These are phyloP conservation scores for Tylopilus balloui DNA, from an alignment of 768 basidiomycete genomes.

Conservation along the genomic window DNA sequence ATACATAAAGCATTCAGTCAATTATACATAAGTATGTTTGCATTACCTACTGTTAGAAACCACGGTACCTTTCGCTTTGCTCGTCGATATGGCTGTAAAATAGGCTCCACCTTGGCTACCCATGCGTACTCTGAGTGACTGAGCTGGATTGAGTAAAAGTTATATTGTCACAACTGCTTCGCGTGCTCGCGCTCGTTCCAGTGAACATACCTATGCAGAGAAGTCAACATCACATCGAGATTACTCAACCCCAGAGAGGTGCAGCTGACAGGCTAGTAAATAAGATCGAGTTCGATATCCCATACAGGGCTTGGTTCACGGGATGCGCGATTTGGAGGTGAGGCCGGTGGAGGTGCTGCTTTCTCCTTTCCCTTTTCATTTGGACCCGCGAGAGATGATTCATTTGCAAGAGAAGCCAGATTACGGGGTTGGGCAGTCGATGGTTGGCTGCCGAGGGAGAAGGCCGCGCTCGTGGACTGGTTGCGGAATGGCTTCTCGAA, in stretches of 20 bases:
- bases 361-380: slow-evolving; percentile 21
- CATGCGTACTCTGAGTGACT: background rate
- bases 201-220: background rate
- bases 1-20: slow-evolving; percentile 23
- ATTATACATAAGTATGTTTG: slow-evolving; percentile 17
- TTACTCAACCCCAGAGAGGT: too few species aligned
- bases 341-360: slow-evolving; percentile 8
- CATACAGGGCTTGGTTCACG: slow-evolving; percentile 58
- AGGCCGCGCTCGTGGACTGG: slow-evolving; percentile 47
- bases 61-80: background rate
- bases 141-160: background rate
- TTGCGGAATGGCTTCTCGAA: slow-evolving; percentile 87
- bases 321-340: slow-evolving; percentile 12
- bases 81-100: background rate
- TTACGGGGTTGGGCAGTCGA: background rate
- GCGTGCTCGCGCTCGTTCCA: background rate
- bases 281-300: slow-evolving; percentile 66
- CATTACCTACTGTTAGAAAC: background rate
- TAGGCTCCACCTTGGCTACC: background rate
- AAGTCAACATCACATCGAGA: too few species aligned
- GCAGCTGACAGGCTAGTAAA: slow-evolving; percentile 24
- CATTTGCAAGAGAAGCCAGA: background rate
- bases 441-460: slow-evolving; percentile 29
- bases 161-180: background rate
- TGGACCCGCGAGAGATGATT: background rate